Conservation (phyloP, 2,329 filamentous ascomycete species). For the Myriosclerotinia duriaeana region DNA sequence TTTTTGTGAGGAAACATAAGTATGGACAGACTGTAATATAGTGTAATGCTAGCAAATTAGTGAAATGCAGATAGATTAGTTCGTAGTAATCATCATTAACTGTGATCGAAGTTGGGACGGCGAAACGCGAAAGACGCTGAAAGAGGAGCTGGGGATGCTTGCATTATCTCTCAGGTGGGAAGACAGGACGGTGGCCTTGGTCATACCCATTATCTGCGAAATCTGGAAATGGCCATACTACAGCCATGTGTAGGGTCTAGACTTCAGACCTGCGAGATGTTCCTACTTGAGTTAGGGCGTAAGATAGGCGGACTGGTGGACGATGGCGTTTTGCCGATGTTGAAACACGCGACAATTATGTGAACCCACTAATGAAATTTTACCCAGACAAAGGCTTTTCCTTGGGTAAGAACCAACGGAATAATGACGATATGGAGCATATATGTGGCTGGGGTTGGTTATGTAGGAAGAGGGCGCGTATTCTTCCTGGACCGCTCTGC, state of each 20-base stretch:
- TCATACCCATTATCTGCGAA: neutral
- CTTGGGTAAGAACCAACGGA: neutral
- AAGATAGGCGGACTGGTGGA: neutral
- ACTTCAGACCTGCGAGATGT: neutral
- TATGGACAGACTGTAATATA: neutral
- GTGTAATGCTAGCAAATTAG: neutral
- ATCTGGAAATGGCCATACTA: neutral
- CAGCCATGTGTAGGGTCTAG: neutral
- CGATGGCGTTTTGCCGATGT: too few species aligned
- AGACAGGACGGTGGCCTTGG: slow-evolving; percentile 3
- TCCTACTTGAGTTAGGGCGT: neutral
- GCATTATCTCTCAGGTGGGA: slow-evolving; percentile 13
- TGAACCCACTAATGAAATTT: neutral
- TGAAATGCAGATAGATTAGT: neutral
- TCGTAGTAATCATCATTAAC: neutral
- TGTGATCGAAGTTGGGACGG: neutral
- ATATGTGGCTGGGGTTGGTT: slow-evolving; percentile 2
- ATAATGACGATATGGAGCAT: neutral
- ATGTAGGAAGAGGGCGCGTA: slow-evolving; percentile 13
- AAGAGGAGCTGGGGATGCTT: slow-evolving; percentile 4
- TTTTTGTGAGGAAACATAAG: slow-evolving; percentile 6
- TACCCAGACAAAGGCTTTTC: neutral
- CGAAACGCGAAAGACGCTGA: neutral
- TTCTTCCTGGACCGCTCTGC: neutral
- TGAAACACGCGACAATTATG: too few species aligned